phyloP scores from a whole-genome alignment of 2,329 filamentous ascomycete genomes.

The Zymoseptoria tritici region DNA sequence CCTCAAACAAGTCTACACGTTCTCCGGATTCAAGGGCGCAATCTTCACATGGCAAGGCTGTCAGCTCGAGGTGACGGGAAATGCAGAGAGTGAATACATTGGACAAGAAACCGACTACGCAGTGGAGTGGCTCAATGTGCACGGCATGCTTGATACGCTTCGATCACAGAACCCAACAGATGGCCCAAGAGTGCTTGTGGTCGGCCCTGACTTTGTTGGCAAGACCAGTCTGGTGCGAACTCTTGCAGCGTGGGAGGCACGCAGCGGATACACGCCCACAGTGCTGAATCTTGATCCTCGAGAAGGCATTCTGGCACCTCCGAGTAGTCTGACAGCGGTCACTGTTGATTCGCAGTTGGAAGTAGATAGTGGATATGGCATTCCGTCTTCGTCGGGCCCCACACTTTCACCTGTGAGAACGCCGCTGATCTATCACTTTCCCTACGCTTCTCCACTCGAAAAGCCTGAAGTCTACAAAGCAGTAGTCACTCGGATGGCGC shows the following conservation, averaged over 20 bases:
- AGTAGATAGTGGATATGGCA: slow-evolving; percentile 75
- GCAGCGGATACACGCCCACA: slow-evolving; percentile 66
- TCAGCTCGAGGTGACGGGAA: slow-evolving; percentile 68
- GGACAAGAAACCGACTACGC: slow-evolving; percentile 72
- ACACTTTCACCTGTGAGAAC: slow-evolving; percentile 84
- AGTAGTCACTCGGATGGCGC: slow-evolving; percentile 66
- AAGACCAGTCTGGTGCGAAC: slow-evolving; percentile 46
- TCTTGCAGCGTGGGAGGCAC: slow-evolving; percentile 80
- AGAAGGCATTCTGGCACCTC: slow-evolving; percentile 50
- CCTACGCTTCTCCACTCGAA: slow-evolving; percentile 64
- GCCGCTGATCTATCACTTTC: slow-evolving; percentile 85
- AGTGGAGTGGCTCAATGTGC: slow-evolving; percentile 73
- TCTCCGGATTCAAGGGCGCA: slow-evolving; percentile 74
- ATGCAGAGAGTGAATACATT: slow-evolving; percentile 59
- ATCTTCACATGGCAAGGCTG: slow-evolving; percentile 92
- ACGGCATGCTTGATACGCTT: slow-evolving; percentile 73
- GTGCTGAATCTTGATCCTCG: slow-evolving; percentile 77
- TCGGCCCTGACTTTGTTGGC: slow-evolving; percentile 69
- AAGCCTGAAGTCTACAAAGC: slow-evolving; percentile 63
- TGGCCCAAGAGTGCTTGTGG: slow-evolving; percentile 72
- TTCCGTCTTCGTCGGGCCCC: slow-evolving; percentile 82
- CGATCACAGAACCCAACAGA: slow-evolving; percentile 40
- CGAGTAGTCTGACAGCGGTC: slow-evolving; percentile 78
- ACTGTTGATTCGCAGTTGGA: slow-evolving; percentile 83
- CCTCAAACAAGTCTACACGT: slow-evolving; percentile 68